Evolutionary conservation across 2,329 filamentous ascomycete genomes (phyloP), one percentile per base, ranked within the genome.

Genomic region (Phyllosticta citribraziliensis): DNA sequence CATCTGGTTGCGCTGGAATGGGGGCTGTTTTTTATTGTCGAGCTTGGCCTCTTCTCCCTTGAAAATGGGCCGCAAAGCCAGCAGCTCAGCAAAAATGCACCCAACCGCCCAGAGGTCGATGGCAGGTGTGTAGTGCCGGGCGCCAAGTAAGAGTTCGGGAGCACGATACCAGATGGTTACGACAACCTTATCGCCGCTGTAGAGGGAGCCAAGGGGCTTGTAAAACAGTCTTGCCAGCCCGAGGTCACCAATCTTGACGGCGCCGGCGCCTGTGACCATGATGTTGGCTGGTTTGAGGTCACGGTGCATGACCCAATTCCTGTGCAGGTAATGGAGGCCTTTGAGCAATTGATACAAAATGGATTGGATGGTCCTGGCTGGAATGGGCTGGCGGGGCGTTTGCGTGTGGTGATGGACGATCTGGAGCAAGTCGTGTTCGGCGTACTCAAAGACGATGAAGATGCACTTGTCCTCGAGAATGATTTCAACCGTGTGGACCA

Each of bases 81-180:
- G 78, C 2, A 99, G 80, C 73, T 99, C 94, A 2, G 94, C 94
- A 70, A 99, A 97, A 69, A 99, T 99, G 73, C 94, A 99, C 0
- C 94, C 94, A 0, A 99, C 86, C 2, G 94, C 94, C 94, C 94
- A 99, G 74, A 97, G 86, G 73, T 99, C 94, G 65, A 99, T 91
- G 22, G 94, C 93, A 0, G 94, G 92, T 0, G 94, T 97, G 76
- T 99, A 99, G 74, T 99, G 94, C n/a, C 89, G 84, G 56, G 88
- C 91, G 2, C 94, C 94, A 2, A 99, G 84, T 1, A 99, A 84
- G 3, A 99, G 81, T 74, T 99, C 94, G 0, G 94, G 94, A 0
- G 94, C 94, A 22, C 94, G 89, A 70, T 99, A 99, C 94, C 94
- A 99, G 65, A 99, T 99, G 0, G 94, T 99, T 14, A 99, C 94